Percentiles rank a stretch among this genome's conserved stretches.
Conservation (phyloP, 2,329 filamentous ascomycete species). For the Apiospora pterosperma region DNA sequence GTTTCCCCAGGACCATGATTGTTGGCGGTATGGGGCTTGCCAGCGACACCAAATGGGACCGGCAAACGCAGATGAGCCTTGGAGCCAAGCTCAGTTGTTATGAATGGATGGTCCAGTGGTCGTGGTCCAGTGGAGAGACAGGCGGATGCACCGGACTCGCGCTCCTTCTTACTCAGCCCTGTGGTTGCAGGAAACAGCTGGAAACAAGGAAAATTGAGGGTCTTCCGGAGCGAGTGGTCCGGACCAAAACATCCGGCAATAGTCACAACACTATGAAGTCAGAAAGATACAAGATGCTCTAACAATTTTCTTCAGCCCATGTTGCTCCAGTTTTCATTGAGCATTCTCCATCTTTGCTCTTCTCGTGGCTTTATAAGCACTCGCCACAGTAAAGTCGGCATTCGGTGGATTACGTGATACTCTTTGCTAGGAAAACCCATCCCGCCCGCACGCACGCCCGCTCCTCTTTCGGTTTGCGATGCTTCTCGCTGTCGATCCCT, state of each 20-base stretch:
- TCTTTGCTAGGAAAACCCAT: background rate
- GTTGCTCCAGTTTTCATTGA: no score
- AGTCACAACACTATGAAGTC: background rate
- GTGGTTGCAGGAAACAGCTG: background rate
- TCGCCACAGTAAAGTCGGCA: background rate
- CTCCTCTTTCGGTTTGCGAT: background rate
- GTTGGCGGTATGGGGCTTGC: background rate
- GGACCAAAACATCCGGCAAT: background rate
- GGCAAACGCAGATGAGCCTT: background rate
- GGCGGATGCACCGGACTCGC: background rate
- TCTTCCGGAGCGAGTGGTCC: background rate
- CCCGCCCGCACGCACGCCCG: background rate
- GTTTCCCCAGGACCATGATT: background rate
- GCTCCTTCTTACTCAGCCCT: background rate
- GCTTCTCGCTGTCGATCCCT: background rate
- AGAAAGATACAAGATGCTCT: conserved; percentile 15
- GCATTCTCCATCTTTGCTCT: background rate
- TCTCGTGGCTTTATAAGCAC: background rate
- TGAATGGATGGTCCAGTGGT: background rate
- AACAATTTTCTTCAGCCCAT: conserved; percentile 15
- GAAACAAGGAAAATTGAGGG: background rate
- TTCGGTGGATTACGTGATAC: background rate
- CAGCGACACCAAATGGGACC: background rate
- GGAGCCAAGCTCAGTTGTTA: background rate
- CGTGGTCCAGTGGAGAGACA: background rate